These are phyloP conservation scores for Aureobasidium namibiae DNA, from an alignment of 2,329 filamentous ascomycete species.

Conservation along the genomic window DNA sequence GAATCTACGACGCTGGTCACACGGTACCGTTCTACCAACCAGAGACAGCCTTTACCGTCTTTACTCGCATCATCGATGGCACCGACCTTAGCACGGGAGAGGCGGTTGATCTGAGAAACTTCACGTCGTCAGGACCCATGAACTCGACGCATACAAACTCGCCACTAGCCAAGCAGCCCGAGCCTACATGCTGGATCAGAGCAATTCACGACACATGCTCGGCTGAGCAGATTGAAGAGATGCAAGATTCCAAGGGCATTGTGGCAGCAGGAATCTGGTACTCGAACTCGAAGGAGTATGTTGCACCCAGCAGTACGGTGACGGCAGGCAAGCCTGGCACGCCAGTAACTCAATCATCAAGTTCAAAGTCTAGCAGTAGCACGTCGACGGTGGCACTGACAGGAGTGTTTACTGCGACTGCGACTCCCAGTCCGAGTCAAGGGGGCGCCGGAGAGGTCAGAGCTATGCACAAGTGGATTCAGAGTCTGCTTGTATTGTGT, in stretches of 20 bases:
- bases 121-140: slow-evolving; percentile 48
- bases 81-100: slow-evolving; percentile 43
- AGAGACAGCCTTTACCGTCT: slow-evolving; percentile 47
- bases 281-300: slow-evolving; percentile 30
- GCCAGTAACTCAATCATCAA: slow-evolving; percentile 19
- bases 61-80: slow-evolving; percentile 44
- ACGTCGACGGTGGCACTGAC: slow-evolving; percentile 18
- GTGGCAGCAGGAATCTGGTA: slow-evolving; percentile 55
- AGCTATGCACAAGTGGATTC: not conserved
- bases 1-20: slow-evolving; percentile 47
- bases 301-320: slow-evolving; percentile 26
- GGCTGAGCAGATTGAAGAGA: slow-evolving; percentile 40
- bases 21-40: slow-evolving; percentile 44
- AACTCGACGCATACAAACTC: slow-evolving; percentile 51
- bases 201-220: slow-evolving; percentile 45
- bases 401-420: slow-evolving; percentile 31
- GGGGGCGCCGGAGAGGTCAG: not conserved
- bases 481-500: not conserved
- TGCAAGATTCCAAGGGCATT: slow-evolving; percentile 43
- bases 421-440: slow-evolving; percentile 21
- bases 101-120: slow-evolving; percentile 43
- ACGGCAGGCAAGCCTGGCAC: slow-evolving; percentile 26
- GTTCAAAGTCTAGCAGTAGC: not conserved
- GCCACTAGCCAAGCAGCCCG: slow-evolving; percentile 37
- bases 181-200: slow-evolving; percentile 54